Percentiles rank a stretch among this genome's conserved stretches.
Evolutionary conservation across 2,329 filamentous ascomycete genomes (phyloP).

Genomic region (Botrytis pseudocinerea): DNA sequence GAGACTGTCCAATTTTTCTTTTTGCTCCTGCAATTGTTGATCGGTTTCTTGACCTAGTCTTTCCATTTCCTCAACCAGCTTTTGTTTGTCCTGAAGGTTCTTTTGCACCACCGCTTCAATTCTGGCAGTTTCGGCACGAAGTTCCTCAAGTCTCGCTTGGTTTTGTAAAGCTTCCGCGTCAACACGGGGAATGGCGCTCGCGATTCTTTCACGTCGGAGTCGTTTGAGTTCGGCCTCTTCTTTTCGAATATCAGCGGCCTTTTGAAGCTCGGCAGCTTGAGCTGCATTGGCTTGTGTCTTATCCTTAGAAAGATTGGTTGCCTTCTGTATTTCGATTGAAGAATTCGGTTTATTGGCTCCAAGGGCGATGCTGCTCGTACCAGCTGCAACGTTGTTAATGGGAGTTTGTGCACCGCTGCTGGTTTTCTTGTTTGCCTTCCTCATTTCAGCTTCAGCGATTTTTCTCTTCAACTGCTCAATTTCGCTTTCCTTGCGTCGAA

Average conservation of each 20-base stretch:
- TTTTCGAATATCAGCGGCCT: constrained; percentile 33
- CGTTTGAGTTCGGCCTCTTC: constrained; percentile 37
- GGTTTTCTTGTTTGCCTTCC: constrained; percentile 34
- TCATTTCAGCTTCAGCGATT: constrained; percentile 41
- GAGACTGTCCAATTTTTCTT: constrained; percentile 40
- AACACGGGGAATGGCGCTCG: constrained; percentile 37
- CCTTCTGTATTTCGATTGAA: constrained; percentile 36
- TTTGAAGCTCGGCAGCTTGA: constrained; percentile 33
- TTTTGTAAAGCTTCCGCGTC: constrained; percentile 40
- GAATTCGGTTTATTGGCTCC: constrained; percentile 33
- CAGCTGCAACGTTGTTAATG: constrained; percentile 21
- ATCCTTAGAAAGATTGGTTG: constrained; percentile 30
- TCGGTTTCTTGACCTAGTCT: constrained; percentile 41
- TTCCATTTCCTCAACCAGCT: constrained; percentile 41
- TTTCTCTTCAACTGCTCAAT: constrained; percentile 59
- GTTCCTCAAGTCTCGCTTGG: constrained; percentile 36
- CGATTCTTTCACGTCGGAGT: constrained; percentile 39
- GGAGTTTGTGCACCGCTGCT: constrained; percentile 38
- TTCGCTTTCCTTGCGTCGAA: constrained; percentile 55
- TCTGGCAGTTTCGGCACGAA: constrained; percentile 39
- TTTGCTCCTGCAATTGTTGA: constrained; percentile 40
- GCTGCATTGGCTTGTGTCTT: constrained; percentile 32
- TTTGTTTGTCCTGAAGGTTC: constrained; percentile 40
- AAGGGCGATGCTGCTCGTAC: constrained; percentile 17
- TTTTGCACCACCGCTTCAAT: constrained; percentile 39